Evolutionary conservation across 306 rosid species (phyloP), one percentile per base, ranked within the genome.

Genomic region (Malus fusca): DNA sequence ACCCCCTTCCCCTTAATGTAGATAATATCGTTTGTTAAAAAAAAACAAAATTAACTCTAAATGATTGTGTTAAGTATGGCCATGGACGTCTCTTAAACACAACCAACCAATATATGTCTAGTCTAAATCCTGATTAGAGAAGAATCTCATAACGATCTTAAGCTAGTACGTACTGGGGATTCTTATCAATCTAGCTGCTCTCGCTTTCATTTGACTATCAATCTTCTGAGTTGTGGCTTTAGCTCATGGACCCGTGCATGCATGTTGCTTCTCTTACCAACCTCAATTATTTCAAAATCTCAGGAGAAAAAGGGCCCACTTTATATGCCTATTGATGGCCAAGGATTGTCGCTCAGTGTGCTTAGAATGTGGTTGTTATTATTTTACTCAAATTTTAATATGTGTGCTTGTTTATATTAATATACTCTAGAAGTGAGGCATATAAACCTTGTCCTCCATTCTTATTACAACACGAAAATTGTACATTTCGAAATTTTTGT

Each of bases 271-370:
- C 72, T 51, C 73, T 48, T 13, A 53, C 69, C 25, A 53, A 31
- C 67, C 79, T 69, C 79, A 69, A 75, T 75, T 61, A 80, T 80
- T 75, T 60, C 26, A 53, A 69, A 69, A 75, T 68, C 79, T 75
- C 22, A 42, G 40, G 40, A 61, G 51, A 48, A 46, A 30, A 21
- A 69, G 25, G 79, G 70, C 44, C 71, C 64, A 33, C 44, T 6
- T 21, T 61, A 3, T 52, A n/a, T 12, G 55, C 19, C 19, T 14
- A 62, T 31, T 42, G 30, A 66, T 21, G 56, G 67, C 44, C 73
- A 40, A 56, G 53, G 21, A 46, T 46, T 46, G 19, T 14, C 17
- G 19, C 15, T 46, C 19, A 46, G 1, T 1, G 18, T 46, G 0
- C 19, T 46, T 46, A 17, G 17, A 46, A 46, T 4, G 7, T 6